Evolutionary conservation across 129 eudicot genomes (phyloP).

Genomic region (Glebionis coronaria): DNA sequence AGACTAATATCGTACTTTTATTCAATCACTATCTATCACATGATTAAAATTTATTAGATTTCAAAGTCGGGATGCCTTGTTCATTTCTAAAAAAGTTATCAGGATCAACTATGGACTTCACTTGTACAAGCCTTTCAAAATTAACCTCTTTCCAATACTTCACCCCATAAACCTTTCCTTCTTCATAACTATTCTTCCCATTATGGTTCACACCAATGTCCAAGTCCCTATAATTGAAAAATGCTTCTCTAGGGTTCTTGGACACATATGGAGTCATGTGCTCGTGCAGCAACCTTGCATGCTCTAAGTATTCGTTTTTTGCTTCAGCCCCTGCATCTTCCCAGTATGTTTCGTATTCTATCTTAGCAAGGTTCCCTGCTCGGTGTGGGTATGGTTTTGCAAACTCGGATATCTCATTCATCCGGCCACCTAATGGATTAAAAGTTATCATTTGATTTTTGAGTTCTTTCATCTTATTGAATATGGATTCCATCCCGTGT

Average conservation of each 20-base stretch:
- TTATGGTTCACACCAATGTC: slow-evolving; percentile 3
- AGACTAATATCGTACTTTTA: no score
- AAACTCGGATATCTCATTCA: slow-evolving; percentile 34
- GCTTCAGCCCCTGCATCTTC: slow-evolving; percentile 22
- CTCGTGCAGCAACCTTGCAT: slow-evolving; percentile 18
- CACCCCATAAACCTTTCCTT: neutral
- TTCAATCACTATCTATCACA: no score
- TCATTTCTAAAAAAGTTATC: slow-evolving; percentile 9
- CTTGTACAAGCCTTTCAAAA: neutral
- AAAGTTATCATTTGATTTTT: slow-evolving; percentile 29
- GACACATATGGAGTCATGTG: slow-evolving; percentile 27
- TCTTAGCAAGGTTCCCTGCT: slow-evolving; percentile 37
- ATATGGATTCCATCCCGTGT: slow-evolving; percentile 27
- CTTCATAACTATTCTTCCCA: neutral
- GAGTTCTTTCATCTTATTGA: slow-evolving; percentile 41
- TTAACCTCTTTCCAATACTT: slow-evolving; percentile 1
- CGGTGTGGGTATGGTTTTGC: slow-evolving; percentile 41
- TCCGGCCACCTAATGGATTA: slow-evolving; percentile 43
- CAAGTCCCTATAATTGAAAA: slow-evolving; percentile 12
- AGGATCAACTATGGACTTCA: slow-evolving; percentile 3
- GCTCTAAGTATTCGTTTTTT: slow-evolving; percentile 2
- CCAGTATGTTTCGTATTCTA: slow-evolving; percentile 38
- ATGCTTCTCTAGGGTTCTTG: neutral
- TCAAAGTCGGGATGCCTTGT: neutral
- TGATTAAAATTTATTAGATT: neutral